These are phyloP conservation scores for Gynandropsis gynandra DNA, from an alignment of 345 rosid species.

Conservation along the genomic window DNA sequence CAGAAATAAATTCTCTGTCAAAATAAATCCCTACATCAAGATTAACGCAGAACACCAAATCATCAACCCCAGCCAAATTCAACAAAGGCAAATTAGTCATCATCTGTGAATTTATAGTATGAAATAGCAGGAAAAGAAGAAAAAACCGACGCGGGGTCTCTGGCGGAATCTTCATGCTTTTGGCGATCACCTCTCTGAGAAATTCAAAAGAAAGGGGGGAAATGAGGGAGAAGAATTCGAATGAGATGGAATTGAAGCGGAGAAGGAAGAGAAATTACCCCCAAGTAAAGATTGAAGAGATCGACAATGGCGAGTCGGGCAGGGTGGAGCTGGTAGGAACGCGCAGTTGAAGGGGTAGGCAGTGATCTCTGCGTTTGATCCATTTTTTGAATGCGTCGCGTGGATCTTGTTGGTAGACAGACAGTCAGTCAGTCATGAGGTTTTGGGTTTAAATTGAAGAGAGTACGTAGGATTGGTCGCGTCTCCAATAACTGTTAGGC, in stretches of 20 bases:
- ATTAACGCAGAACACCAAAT: not conserved
- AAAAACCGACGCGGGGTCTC: conserved; percentile 69
- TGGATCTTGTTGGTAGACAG: too few species aligned
- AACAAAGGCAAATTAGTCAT: not conserved
- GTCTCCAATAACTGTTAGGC: too few species aligned
- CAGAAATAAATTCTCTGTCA: not conserved
- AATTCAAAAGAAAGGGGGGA: not conserved
- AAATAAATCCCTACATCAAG: not conserved
- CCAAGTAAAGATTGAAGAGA: conserved; percentile 87
- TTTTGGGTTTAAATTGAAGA: too few species aligned
- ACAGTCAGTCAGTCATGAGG: too few species aligned
- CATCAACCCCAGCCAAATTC: not conserved
- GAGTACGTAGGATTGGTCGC: too few species aligned
- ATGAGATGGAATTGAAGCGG: not conserved
- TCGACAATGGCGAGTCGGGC: conserved; percentile 69
- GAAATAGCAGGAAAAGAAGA: not conserved
- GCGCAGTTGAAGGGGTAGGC: conserved; percentile 43
- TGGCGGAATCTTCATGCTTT: conserved; percentile 59
- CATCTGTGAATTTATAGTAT: not conserved
- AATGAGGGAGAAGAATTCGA: not conserved
- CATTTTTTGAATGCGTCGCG: conserved; percentile 40
- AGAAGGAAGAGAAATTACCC: too few species aligned
- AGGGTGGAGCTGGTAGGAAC: conserved; percentile 67
- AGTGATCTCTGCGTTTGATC: conserved; percentile 69
- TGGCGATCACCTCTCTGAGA: conserved; percentile 66